These are phyloP conservation scores for Fraxinus platypoda DNA, from an alignment of 305 asterid genomes.

Conservation along the genomic window DNA sequence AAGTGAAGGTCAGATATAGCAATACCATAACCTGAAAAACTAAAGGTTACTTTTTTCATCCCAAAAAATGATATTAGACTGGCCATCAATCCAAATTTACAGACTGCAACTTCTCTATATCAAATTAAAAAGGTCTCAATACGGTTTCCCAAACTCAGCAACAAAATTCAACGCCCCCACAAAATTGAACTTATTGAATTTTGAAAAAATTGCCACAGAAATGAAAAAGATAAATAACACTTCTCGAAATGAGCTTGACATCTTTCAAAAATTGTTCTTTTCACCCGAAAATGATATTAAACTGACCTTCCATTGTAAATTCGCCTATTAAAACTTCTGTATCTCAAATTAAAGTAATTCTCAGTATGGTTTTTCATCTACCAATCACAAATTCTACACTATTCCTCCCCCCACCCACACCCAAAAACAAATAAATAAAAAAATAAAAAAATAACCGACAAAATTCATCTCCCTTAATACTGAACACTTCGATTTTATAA, in stretches of 20 bases:
- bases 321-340: neutral
- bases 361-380: neutral
- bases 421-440: neutral
- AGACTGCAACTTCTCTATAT: neutral
- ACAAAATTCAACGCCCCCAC: neutral
- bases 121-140: neutral
- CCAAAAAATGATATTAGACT: neutral
- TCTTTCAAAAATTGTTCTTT: neutral
- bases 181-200: neutral
- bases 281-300: neutral
- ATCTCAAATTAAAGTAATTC: neutral
- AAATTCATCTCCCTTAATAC: neutral
- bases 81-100: neutral
- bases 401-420: neutral
- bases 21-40: neutral
- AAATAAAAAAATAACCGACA: neutral
- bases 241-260: constrained; percentile 40
- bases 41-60: neutral
- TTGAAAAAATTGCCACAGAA: neutral
- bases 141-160: neutral
- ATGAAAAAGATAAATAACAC: constrained; percentile 1
- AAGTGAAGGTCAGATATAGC: neutral
- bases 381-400: neutral
- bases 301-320: neutral
- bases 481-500: neutral